Percentiles rank a stretch among this genome's conserved stretches.
phyloP scores from a whole-genome alignment of 2,329 filamentous ascomycete species.

The Fusarium pseudonygamai region DNA sequence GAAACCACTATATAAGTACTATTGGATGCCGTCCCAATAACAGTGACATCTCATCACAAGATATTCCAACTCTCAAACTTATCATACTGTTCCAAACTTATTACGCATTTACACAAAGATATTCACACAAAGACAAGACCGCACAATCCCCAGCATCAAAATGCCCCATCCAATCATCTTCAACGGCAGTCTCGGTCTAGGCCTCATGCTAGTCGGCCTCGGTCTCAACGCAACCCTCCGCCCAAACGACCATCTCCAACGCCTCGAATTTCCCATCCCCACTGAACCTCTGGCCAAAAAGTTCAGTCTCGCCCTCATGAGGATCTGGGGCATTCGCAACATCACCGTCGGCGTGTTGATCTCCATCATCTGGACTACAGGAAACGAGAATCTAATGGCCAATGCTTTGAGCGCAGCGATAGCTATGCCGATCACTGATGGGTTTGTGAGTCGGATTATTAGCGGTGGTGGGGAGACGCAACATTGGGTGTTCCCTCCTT shows the following conservation, averaged over 20 bases:
- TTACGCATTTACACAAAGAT: not conserved
- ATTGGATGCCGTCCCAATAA: fast-evolving
- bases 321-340: conserved; percentile 15
- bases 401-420: not conserved
- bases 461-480: conserved; percentile 7
- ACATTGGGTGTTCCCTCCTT: conserved; percentile 17
- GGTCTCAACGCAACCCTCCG: conserved; percentile 18
- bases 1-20: not conserved
- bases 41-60: fast-evolving
- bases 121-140: no score
- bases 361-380: not conserved
- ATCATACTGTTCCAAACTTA: fast-evolving
- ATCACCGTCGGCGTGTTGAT: conserved; percentile 8
- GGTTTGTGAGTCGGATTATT: not conserved
- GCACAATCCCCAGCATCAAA: fast-evolving
- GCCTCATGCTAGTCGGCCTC: conserved; percentile 1
- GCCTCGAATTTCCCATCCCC: conserved; percentile 7
- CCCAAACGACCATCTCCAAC: not conserved
- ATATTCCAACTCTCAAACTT: not conserved
- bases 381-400: not conserved
- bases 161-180: conserved; percentile 16
- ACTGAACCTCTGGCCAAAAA: conserved; percentile 6
- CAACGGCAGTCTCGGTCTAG: conserved; percentile 1
- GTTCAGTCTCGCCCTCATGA: conserved; percentile 10
- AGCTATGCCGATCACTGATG: conserved; percentile 6